Base-by-base conservation (phyloP, 352 stramenopile genomes). In the Phytophthora hibernalis region DNA sequence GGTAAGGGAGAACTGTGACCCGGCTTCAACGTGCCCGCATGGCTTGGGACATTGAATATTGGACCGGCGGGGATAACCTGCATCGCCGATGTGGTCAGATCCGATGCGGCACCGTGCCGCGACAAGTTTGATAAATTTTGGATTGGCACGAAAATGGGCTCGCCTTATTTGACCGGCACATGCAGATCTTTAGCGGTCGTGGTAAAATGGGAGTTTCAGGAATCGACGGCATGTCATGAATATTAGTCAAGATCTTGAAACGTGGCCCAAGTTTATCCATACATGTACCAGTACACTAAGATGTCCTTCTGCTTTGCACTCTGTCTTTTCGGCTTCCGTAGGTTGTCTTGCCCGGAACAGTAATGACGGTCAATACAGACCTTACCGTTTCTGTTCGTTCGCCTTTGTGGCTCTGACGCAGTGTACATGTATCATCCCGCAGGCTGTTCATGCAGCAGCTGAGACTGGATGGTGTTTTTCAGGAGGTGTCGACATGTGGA, bases 111-210 rank as follows among this genome's bases (percentile, higher is more conserved):
- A n/a, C n/a, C n/a, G 54, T 67, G 42, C 37, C 54, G 55, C 49
- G 67, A 71, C 61, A 71, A 63, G 53, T 55, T 10, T 18, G 31
- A 49, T 11, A 53, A 73, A 65, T 69, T 73, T 73, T 72, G 51
- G 16, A 45, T 63, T 43, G 26, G 42, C 64, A 43, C 43, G 43
- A 72, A 72, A 59, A 65, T 37, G 33, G 56, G 52, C 62, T 43
- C 22, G 35, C 55, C 31, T 52, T 52, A 56, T 51, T 31, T 16
- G 52, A 30, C 37, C 33, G 52, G 13, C 20, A 31, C 20, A 31
- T 11, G n/a, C 18, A 24, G 57, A 67, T 72, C 49, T 68, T 62
- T 5, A 37, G 22, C 22, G 38, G 55, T 40, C 38, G 54, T 51
- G 15, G 33, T 52, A 47, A 56, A 66, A 24, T 45, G 30, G 40